Evolutionary conservation across 1,139 yeast genomes (phyloP), one percentile per base, ranked within the genome.

Genomic region (Suhomyces kunorum): DNA sequence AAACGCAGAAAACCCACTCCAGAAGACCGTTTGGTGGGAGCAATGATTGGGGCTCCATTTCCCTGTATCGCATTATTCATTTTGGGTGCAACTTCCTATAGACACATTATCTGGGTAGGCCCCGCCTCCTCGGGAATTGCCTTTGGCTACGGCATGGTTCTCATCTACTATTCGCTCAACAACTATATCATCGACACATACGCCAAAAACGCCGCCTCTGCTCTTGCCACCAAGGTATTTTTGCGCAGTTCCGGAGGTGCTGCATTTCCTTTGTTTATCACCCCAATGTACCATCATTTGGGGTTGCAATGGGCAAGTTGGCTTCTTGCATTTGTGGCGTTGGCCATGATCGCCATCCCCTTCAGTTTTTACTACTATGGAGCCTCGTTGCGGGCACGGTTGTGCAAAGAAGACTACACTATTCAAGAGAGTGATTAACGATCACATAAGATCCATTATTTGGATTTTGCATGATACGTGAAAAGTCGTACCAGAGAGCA

Each of bases 111-210:
- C 45, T 88, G 96, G 95, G 96, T 89, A 28, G 96, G 95, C 18
- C 96, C 96, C 12, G 94, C 96, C 6, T 85, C 95, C 18, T 76
- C 95, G 2, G 96, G 96, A 47, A 63, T 88, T 36, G 87, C 94
- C 0, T 87, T 87, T 60, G 96, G 96, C 25, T 87, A 79, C 56
- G 96, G 96, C 46, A 87, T 88, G 95, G 95, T 87, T 41, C 71
- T 88, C 55, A 82, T 87, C 56, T 88, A 87, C 63, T 87, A 87
- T 60, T 85, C 95, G 2, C 74, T 87, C 57, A 88, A 88, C 67
- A 87, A 87, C 65, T 88, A 88, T 62, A 87, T 88, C 62, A 85
- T 88, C 59, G 96, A 87, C 63, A 82, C 94, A 20, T 87, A 87
- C 61, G 86, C 88, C 39, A 81, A 82, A 55, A 86, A 77, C 55